Percentiles rank a stretch among this genome's conserved stretches.
These are phyloP conservation scores for Aspergillus carbonarius DNA, from an alignment of 2,329 filamentous ascomycete genomes.

Conservation along the genomic window DNA sequence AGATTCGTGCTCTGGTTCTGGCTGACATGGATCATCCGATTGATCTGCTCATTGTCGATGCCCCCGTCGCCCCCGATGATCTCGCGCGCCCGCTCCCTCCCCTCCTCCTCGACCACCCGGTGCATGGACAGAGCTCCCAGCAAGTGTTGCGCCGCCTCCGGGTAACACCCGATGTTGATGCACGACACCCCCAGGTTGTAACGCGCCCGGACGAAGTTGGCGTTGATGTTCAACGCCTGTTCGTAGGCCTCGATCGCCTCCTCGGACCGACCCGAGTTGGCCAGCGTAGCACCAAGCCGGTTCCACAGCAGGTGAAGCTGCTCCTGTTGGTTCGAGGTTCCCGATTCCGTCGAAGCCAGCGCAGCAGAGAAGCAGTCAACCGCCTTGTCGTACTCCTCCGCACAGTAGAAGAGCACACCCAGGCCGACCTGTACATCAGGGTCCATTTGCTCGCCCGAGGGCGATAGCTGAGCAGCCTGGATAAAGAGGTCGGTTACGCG, in stretches of 20 bases:
- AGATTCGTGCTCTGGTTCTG: conserved; percentile 97
- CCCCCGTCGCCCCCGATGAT: conserved; percentile 62
- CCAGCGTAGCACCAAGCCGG: conserved; percentile 88
- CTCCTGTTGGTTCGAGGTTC: conserved; percentile 76
- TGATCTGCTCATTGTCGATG: conserved; percentile 69
- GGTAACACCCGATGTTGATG: conserved; percentile 95
- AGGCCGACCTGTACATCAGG: conserved; percentile 97
- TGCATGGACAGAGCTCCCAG: conserved; percentile 93
- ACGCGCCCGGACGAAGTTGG: conserved; percentile 93
- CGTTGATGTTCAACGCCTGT: conserved; percentile 81
- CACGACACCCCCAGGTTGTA: conserved; percentile 97
- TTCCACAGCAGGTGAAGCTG: conserved; percentile 97
- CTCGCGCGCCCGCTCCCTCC: conserved; percentile 78
- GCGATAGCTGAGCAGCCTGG: conserved; percentile 84
- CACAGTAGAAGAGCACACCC: conserved; percentile 95
- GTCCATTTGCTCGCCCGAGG: conserved; percentile 92
- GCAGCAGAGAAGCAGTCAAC: conserved; percentile 97
- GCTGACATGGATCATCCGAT: conserved; percentile 71
- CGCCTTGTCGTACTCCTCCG: conserved; percentile 96
- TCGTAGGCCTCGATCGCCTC: conserved; percentile 97
- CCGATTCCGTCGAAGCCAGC: conserved; percentile 79
- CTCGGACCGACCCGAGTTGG: conserved; percentile 89
- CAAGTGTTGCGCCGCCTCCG: conserved; percentile 88
- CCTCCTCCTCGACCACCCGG: conserved; percentile 84
- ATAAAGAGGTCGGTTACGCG: conserved; percentile 91